Conservation (phyloP, 805 yeast genomes). For the Zygoascus tannicola region DNA sequence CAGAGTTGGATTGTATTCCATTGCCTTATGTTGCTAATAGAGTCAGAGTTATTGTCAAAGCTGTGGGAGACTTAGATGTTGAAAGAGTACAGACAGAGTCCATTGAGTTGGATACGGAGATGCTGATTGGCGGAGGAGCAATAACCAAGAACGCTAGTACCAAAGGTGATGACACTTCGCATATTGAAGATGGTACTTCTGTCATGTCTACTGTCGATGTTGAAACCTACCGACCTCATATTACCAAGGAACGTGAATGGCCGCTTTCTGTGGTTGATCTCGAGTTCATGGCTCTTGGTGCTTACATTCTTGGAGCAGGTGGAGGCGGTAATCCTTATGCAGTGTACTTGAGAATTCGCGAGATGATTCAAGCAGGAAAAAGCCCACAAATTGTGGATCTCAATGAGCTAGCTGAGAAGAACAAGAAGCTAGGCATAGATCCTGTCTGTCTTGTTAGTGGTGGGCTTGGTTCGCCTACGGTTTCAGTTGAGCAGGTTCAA, state of each 20-base stretch:
- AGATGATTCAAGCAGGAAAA: slow-evolving; percentile 31
- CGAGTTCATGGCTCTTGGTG: slow-evolving; percentile 36
- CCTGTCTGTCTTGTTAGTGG: slow-evolving; percentile 28
- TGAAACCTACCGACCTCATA: slow-evolving; percentile 20
- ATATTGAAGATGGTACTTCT: not conserved
- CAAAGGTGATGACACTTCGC: not conserved
- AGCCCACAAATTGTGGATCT: slow-evolving; percentile 30
- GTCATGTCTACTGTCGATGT: not conserved
- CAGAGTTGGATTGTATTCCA: slow-evolving; percentile 26
- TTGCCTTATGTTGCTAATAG: slow-evolving; percentile 26
- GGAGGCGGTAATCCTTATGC: slow-evolving; percentile 45
- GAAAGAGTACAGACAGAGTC: not conserved
- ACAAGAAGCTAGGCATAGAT: slow-evolving; percentile 8
- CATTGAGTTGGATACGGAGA: not conserved
- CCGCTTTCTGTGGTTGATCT: slow-evolving; percentile 32
- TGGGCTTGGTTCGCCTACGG: slow-evolving; percentile 40
- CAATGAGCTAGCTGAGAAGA: slow-evolving; percentile 21
- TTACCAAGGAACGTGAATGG: slow-evolving; percentile 30
- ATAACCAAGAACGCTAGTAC: not conserved
- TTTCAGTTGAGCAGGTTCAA: slow-evolving; percentile 32
- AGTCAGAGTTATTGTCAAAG: slow-evolving; percentile 16
- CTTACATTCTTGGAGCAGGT: slow-evolving; percentile 42
- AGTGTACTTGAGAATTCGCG: slow-evolving; percentile 28
- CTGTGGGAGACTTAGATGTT: slow-evolving; percentile 36
- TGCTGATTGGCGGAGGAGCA: slow-evolving; percentile 1